Conservation (phyloP, 2,329 filamentous ascomycete genomes). For the Dactylellina sp. region DNA sequence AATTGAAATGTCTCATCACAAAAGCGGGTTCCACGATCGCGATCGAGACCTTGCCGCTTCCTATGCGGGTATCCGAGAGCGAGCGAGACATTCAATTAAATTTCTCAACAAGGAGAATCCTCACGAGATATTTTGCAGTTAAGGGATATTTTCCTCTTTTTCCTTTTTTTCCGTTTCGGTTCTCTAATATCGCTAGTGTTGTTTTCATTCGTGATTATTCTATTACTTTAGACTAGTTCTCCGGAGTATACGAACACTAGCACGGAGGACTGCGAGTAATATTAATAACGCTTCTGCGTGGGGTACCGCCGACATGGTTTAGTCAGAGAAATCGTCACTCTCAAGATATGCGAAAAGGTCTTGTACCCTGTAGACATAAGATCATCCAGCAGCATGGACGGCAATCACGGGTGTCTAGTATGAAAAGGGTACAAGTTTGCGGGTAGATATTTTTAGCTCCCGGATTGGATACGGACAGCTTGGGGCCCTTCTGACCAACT, state of each 20-base stretch:
- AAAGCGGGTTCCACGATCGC: slow-evolving; percentile 49
- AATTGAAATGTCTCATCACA: slow-evolving; percentile 55
- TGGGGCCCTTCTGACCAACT: slow-evolving; percentile 15
- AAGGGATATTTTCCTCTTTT: slow-evolving; percentile 17
- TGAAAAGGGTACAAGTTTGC: slow-evolving; percentile 17
- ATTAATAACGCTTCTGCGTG: slow-evolving; percentile 21
- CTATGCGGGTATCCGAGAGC: slow-evolving; percentile 43
- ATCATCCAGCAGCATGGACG: slow-evolving; percentile 27
- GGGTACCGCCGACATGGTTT: slow-evolving; percentile 40
- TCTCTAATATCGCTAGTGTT: too few species aligned
- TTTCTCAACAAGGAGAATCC: slow-evolving; percentile 49
- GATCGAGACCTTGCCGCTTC: slow-evolving; percentile 43
- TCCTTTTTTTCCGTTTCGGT: slow-evolving; percentile 28
- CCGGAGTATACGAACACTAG: too few species aligned
- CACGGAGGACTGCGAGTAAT: too few species aligned
- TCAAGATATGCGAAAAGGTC: slow-evolving; percentile 32
- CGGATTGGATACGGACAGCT: not conserved
- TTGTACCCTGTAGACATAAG: slow-evolving; percentile 37
- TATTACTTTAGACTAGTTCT: too few species aligned
- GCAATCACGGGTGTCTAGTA: slow-evolving; percentile 19
- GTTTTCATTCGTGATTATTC: too few species aligned
- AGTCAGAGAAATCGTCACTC: slow-evolving; percentile 42
- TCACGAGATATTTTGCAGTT: slow-evolving; percentile 53
- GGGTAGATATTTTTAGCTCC: slow-evolving; percentile 42
- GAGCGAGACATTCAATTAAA: slow-evolving; percentile 30